These are phyloP conservation scores for Narthecium ossifragum DNA, from an alignment of 106 monocot species.

Conservation along the genomic window DNA sequence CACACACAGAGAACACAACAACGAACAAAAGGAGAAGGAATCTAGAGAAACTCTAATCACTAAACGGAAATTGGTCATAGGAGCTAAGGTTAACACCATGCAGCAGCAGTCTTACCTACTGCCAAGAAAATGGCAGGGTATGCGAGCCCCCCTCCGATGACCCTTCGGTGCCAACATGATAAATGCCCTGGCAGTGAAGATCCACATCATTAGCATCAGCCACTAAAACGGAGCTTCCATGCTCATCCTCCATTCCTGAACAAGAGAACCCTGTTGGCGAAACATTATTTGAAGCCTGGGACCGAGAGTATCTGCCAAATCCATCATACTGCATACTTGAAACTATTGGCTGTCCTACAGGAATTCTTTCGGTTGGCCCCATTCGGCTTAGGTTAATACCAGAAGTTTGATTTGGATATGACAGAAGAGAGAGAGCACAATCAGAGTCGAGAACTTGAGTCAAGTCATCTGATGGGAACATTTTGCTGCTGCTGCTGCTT, in stretches of 20 bases:
- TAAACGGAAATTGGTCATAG: too few species aligned
- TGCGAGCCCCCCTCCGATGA: slow-evolving; percentile 19
- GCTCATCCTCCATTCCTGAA: slow-evolving; percentile 21
- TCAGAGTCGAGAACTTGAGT: slow-evolving; percentile 48
- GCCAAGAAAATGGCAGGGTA: slow-evolving; percentile 56
- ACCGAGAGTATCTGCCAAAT: slow-evolving; percentile 8
- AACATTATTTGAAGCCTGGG: slow-evolving; percentile 8
- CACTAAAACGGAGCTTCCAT: slow-evolving; percentile 29
- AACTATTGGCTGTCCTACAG: slow-evolving; percentile 25
- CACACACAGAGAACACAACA: too few species aligned
- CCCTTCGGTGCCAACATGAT: slow-evolving; percentile 28
- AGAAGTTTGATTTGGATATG: slow-evolving; percentile 43
- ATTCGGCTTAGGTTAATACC: slow-evolving; percentile 20
- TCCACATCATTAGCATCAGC: slow-evolving; percentile 18
- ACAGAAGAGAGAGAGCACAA: slow-evolving; percentile 99
- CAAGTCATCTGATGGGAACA: slow-evolving; percentile 24
- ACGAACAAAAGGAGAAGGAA: too few species aligned
- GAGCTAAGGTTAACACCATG: too few species aligned
- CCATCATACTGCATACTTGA: slow-evolving; percentile 10
- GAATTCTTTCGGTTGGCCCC: slow-evolving; percentile 23
- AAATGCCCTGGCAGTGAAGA: slow-evolving; percentile 33
- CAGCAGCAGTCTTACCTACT: too few species aligned
- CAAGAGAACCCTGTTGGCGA: slow-evolving; percentile 27
- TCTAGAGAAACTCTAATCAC: too few species aligned
- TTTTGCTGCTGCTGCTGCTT: slow-evolving; percentile 22